phyloP scores from a whole-genome alignment of 2,329 filamentous ascomycete species.

The Aspergillus quadricinctus region DNA sequence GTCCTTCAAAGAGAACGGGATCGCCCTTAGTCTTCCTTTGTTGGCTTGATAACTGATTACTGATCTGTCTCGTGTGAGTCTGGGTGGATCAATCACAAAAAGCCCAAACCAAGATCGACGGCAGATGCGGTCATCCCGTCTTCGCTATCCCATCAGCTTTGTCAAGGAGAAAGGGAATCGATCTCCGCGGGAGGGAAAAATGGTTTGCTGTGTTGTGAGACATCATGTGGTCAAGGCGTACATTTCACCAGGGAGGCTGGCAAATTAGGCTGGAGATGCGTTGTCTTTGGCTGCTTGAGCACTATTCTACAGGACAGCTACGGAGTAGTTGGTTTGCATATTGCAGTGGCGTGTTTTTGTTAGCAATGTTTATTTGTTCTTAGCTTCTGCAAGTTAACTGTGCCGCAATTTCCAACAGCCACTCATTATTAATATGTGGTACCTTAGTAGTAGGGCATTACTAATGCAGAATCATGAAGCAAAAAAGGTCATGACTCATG shows the following conservation, averaged over 20 bases:
- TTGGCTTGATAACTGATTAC: not conserved
- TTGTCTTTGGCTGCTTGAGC: not conserved
- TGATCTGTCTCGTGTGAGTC: not conserved
- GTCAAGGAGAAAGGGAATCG: not conserved
- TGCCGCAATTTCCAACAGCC: conserved; percentile 14
- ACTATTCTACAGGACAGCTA: not conserved
- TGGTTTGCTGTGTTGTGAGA: not conserved
- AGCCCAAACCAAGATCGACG: not conserved
- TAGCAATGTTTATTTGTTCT: conserved; percentile 3
- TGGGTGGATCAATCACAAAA: not conserved
- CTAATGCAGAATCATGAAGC: not conserved
- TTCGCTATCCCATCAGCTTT: not conserved
- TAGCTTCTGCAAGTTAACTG: conserved; percentile 18
- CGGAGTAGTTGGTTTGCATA: not conserved
- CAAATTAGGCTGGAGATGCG: not conserved
- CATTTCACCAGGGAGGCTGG: not conserved
- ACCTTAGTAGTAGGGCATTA: not conserved
- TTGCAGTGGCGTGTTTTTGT: not conserved
- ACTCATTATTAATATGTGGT: not conserved
- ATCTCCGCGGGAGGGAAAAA: not conserved
- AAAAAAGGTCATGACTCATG: not conserved
- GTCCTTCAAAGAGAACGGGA: not conserved
- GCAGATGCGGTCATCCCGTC: not conserved
- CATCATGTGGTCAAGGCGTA: not conserved
- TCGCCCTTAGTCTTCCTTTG: not conserved